Evolutionary conservation across 352 stramenopile genomes (phyloP).

Genomic region (Phytophthora meadii): DNA sequence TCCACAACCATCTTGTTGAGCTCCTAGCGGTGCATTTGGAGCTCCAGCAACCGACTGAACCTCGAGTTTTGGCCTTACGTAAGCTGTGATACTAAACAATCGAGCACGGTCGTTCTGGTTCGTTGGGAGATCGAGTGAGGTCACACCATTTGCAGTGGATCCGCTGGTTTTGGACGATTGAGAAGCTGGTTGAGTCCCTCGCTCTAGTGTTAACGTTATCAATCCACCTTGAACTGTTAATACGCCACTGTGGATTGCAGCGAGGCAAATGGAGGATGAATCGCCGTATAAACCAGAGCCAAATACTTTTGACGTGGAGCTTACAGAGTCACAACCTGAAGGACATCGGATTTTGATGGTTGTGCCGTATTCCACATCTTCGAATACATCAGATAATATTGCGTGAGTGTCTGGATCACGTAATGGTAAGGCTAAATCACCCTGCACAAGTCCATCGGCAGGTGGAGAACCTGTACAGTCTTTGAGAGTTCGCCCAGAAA

Average conservation of each 20-base stretch:
- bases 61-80: constrained; percentile 63
- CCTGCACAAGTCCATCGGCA: constrained; percentile 81
- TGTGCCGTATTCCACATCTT: constrained; percentile 91
- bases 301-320: constrained; percentile 42
- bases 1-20: constrained; percentile 88
- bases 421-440: constrained; percentile 52
- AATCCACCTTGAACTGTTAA: constrained; percentile 59
- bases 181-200: constrained; percentile 35
- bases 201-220: constrained; percentile 77
- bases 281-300: constrained; percentile 89
- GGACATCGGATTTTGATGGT: constrained; percentile 88
- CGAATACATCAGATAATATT: constrained; percentile 51
- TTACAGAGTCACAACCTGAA: constrained; percentile 47
- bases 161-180: constrained; percentile 26
- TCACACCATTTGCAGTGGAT: constrained; percentile 65
- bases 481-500: constrained; percentile 81
- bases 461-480: constrained; percentile 93
- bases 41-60: constrained; percentile 93
- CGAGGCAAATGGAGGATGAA: constrained; percentile 88
- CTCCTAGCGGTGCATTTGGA: constrained; percentile 80
- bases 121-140: constrained; percentile 52
- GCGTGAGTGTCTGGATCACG: constrained; percentile 24
- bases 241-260: constrained; percentile 91
- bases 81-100: constrained; percentile 65
- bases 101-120: constrained; percentile 42